These are phyloP conservation scores for Maudiozyma saulgeensis DNA, from an alignment of 805 yeast species.

Conservation along the genomic window DNA sequence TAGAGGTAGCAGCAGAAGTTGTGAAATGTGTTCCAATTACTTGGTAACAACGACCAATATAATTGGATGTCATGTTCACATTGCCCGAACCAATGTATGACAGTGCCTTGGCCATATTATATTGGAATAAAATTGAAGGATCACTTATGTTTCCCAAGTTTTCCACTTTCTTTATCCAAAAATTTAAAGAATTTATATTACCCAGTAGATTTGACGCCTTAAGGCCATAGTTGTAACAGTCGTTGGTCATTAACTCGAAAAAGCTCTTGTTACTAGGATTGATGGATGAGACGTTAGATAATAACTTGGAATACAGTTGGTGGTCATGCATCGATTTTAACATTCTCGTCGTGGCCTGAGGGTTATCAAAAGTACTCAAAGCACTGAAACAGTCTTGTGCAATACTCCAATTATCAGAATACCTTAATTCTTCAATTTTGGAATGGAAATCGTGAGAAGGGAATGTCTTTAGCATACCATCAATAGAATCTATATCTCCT, in stretches of 20 bases:
- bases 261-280: slow-evolving; percentile 30
- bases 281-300: slow-evolving; percentile 41
- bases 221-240: slow-evolving; percentile 59
- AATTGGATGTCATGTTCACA: slow-evolving; percentile 27
- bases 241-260: slow-evolving; percentile 28
- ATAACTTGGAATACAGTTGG: slow-evolving; percentile 61
- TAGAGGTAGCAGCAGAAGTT: slow-evolving; percentile 37
- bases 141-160: slow-evolving; percentile 36
- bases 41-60: slow-evolving; percentile 42
- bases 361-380: slow-evolving; percentile 37
- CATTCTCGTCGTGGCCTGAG: slow-evolving; percentile 40
- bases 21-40: slow-evolving; percentile 54
- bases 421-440: slow-evolving; percentile 71
- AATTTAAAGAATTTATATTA: slow-evolving; percentile 36
- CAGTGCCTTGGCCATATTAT: slow-evolving; percentile 58
- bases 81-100: slow-evolving; percentile 34
- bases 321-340: slow-evolving; percentile 66
- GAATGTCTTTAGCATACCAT: slow-evolving; percentile 70
- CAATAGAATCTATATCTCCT: slow-evolving; percentile 82
- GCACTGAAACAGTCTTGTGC: slow-evolving; percentile 81
- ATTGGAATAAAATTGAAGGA: slow-evolving; percentile 44
- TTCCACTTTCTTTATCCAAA: slow-evolving; percentile 54
- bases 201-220: slow-evolving; percentile 68
- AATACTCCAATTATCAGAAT: slow-evolving; percentile 75
- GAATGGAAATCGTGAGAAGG: slow-evolving; percentile 64